Evolutionary conservation across 164 flowering plant species (phyloP).

Genomic region (Kalanchoe fedtschenkoi): DNA sequence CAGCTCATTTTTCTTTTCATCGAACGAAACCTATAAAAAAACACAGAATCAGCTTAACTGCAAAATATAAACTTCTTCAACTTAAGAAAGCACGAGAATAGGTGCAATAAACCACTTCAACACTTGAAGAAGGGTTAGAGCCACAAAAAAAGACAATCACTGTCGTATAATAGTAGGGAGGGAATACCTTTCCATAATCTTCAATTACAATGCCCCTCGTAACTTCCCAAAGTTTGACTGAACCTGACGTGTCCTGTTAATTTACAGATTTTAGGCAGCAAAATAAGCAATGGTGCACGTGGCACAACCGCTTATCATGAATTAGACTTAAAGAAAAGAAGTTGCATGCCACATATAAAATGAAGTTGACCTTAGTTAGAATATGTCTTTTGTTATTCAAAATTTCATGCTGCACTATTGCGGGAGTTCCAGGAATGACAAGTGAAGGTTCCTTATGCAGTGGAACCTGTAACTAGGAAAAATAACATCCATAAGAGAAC

Average conservation of each 20-base stretch:
- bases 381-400: constrained; percentile 86
- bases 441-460: constrained; percentile 59
- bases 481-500: no score
- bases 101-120: background rate
- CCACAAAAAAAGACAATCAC: no score
- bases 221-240: constrained; percentile 94
- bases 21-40: constrained; percentile 62
- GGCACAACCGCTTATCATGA: no score
- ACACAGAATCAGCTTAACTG: no score
- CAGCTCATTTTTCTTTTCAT: constrained; percentile 81
- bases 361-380: constrained; percentile 71
- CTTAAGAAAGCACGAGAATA: background rate
- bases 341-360: no score
- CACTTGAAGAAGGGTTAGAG: no score
- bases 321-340: no score
- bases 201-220: constrained; percentile 78
- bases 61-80: background rate
- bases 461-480: constrained; percentile 83
- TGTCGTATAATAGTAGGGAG: background rate
- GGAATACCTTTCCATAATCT: constrained; percentile 79
- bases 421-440: constrained; percentile 69
- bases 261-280: background rate
- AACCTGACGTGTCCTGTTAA: constrained; percentile 67
- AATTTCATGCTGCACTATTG: constrained; percentile 88
- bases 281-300: background rate